phyloP scores from a whole-genome alignment of 2,329 filamentous ascomycete species.

The Fusarium hainanense region DNA sequence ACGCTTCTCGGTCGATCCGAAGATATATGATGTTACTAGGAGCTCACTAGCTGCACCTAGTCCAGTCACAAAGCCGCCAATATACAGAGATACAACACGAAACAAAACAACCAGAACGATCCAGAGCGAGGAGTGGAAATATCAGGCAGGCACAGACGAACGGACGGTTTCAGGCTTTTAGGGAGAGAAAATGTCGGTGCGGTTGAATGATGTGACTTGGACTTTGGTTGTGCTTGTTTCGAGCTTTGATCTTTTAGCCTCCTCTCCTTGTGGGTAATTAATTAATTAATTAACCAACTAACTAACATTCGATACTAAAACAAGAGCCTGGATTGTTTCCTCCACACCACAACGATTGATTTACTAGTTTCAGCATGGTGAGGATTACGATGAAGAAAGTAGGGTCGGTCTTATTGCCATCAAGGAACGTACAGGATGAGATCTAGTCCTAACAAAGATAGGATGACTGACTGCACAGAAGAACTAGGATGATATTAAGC shows the following conservation, averaged over 20 bases:
- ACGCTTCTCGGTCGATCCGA: background rate
- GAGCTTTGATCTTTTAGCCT: conserved; percentile 16
- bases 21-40: background rate
- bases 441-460: background rate
- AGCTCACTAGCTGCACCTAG: background rate
- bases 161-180: conserved; percentile 7
- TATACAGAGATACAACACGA: background rate
- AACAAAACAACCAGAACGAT: background rate
- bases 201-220: conserved; percentile 3
- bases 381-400: background rate
- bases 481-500: background rate
- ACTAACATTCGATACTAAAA: background rate
- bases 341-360: background rate
- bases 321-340: background rate
- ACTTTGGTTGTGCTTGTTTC: conserved; percentile 13
- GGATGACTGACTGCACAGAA: background rate
- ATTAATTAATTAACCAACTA: background rate
- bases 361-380: background rate
- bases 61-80: background rate
- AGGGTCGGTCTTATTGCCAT: background rate
- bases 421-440: background rate
- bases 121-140: background rate
- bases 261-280: background rate
- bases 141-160: conserved; percentile 5
- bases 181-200: background rate